These are phyloP conservation scores for Gloeophyllum trabeum DNA, from an alignment of 768 basidiomycete species.

Conservation along the genomic window DNA sequence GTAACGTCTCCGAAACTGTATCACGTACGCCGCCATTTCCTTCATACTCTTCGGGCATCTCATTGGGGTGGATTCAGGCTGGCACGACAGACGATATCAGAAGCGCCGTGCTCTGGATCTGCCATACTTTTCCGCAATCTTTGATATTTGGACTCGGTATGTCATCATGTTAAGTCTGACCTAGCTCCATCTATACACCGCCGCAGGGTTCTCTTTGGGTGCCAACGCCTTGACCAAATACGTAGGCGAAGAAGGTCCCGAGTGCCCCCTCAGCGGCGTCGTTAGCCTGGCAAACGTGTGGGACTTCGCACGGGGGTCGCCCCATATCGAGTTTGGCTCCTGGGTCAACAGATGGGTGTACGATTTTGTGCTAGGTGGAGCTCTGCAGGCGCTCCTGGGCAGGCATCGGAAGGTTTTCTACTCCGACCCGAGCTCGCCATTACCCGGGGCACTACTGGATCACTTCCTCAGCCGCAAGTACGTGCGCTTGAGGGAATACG, in stretches of 20 bases:
- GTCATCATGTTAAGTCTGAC: neutral
- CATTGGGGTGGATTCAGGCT: constrained; percentile 6
- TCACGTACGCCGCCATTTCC: constrained; percentile 8
- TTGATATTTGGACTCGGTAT: constrained; percentile 12
- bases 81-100: constrained; percentile 14
- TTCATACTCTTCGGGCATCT: neutral
- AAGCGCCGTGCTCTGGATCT: constrained; percentile 10
- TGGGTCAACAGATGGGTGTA: constrained; percentile 9
- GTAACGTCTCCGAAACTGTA: constrained; percentile 12
- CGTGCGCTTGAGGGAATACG: constrained; percentile 8
- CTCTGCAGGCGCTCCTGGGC: constrained; percentile 9
- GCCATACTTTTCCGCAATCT: constrained; percentile 10
- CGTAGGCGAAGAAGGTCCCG: constrained; percentile 12
- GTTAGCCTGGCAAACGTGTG: constrained; percentile 13
- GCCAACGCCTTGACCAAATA: constrained; percentile 13
- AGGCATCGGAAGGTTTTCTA: constrained; percentile 9
- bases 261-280: constrained; percentile 10
- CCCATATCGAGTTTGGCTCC: constrained; percentile 7
- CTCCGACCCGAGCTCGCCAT: neutral
- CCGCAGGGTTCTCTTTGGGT: constrained; percentile 14
- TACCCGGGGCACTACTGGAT: constrained; percentile 3
- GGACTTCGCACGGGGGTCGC: constrained; percentile 10
- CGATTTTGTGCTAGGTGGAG: constrained; percentile 11
- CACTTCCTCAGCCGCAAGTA: constrained; percentile 2
- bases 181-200: neutral